Base-by-base conservation (phyloP, 306 rosid genomes). In the Abrus precatorius region DNA sequence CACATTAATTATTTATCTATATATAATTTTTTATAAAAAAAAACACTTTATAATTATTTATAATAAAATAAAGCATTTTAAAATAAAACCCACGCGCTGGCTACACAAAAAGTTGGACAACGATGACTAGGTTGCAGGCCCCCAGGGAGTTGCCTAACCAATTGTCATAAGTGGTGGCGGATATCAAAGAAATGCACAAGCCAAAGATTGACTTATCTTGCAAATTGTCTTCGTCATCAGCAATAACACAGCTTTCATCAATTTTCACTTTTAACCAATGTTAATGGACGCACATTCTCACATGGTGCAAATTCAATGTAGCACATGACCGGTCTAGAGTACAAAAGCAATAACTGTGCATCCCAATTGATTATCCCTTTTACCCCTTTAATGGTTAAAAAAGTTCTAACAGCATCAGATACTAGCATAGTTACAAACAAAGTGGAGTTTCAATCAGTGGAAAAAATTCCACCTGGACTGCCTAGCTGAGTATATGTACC, bases 401-500 rank as follows among this genome's bases (percentile, higher is more conserved):
- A 41, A 27, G 6, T 40, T 20, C 1, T 43, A 65, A 4, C 13
- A 14, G 50, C 33, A 66, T 28, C 14, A 7, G 20, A 9, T 27
- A 41, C 14, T 41, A 1, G 53, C 14, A 0, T 64, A 43, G 50
- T 40, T 64, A 64, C 50, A 64, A 63, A 64, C 50, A 64, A 63
- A 64, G 47, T 62, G 29, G 10, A 12, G 10, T 62, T 63, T 34
- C 29, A 13, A 61, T 61, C 9, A 12, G 47, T 34, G 28, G 33
- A 34, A 62, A 62, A 43, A 49, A 44, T 43, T 49, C 80, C 33
- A 71, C 28, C 1, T 11, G 59, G 67, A 56, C 56, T 48, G 48
- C 49, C 71, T 65, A 5, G 59, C 55, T 41, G 45, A 45, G 65
- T 72, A 66, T 72, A 81, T 44, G 30, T 3, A 34, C 49, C 79